Evolutionary conservation across 2,329 filamentous ascomycete species (phyloP), one percentile per base, ranked within the genome.

Genomic region (Cryphonectria parasitica): DNA sequence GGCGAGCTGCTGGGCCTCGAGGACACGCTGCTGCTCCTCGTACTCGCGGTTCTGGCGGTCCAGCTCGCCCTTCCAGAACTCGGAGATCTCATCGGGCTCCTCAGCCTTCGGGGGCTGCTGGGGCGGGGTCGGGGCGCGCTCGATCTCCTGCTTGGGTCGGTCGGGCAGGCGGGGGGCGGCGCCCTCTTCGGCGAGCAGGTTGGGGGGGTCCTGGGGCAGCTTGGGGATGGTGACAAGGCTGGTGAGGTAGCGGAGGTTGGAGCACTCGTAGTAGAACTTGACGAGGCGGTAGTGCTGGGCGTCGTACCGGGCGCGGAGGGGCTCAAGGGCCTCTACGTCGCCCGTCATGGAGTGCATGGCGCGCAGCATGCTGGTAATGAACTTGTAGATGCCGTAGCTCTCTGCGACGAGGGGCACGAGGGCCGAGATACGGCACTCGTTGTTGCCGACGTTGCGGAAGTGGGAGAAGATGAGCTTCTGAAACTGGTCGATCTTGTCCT

Each of bases 331-430:
- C 72, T 98, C 96, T 74, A 97, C 92, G 77, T 99, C 96, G 69
- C 96, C 95, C 17, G 96, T 96, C 63, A 94, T 94, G 2, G 93
- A 95, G 80, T 99, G 95, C 95, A 99, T 98, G 22, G 96, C 96
- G 69, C 96, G 90, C 73, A 99, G 83, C 96, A 99, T 99, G 91
- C 96, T 99, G 0, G 96, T 99, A 74, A 98, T 95, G 80, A 99
- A 99, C 82, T 98, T 98, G 86, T 99, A 99, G 76, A 99, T 98
- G 64, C 96, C 96, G 81, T 98, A 99, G 80, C 94, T 98, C 84
- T 99, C 96, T 79, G 97, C 94, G 3, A 99, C 96, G 60, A 99
- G 84, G 2, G 95, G 94, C 31, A 98, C 95, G 67, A 99, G 83
- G 1, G 96, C 93, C 19, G 95, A 97, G 77, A 99, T 99, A 73